Base-by-base conservation (phyloP, 106 monocot genomes). In the Cymbidium sinense region DNA sequence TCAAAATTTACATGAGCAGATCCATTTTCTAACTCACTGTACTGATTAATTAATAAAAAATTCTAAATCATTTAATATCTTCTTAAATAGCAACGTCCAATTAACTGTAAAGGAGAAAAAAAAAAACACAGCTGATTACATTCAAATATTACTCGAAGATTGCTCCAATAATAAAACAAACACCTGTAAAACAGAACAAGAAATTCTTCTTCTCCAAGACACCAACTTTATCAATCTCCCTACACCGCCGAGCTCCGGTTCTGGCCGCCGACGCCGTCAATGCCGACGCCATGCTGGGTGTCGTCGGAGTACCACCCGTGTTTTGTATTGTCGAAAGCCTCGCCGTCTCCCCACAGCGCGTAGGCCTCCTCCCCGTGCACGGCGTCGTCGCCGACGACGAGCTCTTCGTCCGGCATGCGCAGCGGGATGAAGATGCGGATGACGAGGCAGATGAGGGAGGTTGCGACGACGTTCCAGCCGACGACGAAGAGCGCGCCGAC, bases 361-460 rank as follows among this genome's bases (percentile, higher is more conserved):
- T 85, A 85, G 1, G 85, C 85, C 80, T 85, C 85, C 77, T 85
- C 85, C 5, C 85, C 85, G 65, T 85, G 85, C 74, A 81, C 85
- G 9, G 85, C 85, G 9, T 81, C 85, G 51, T 85, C 85, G 2
- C 85, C 85, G 23, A 85, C 75, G 0, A 30, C 31, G 74, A 85
- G 81, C 78, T 78, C 29, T 54, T 85, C 85, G 69, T 85, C 85
- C 41, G 85, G 67, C 85, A 85, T 85, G 25, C 85, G 28, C 18
- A 85, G 64, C 43, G 85, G 85, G 19, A 85, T 31, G 51, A 81
- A 72, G 15, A 21, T 27, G 33, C 78, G 27, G 17, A 85, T 78
- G 2, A 78, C 81, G 21, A 85, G 72, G 39, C 85, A 85, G 8
- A 85, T 85, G 18, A 85, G 44, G 7, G 78, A 47, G 0, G 85